Conservation (phyloP, 805 yeast species). For the Myxozyma vanderwaltii region DNA sequence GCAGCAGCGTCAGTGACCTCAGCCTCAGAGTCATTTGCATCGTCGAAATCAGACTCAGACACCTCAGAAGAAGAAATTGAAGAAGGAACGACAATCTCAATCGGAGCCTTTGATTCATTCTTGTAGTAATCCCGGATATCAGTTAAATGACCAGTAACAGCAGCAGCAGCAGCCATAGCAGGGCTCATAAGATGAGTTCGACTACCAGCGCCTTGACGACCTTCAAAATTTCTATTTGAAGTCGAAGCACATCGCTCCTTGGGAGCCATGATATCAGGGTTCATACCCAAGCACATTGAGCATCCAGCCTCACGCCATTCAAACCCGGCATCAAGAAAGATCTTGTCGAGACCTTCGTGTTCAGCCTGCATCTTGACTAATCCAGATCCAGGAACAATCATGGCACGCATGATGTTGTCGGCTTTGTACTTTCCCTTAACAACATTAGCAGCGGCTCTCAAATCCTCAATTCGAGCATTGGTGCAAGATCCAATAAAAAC, state of each 20-base stretch:
- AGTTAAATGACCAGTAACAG: constrained; percentile 82
- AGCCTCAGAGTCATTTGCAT: constrained; percentile 58
- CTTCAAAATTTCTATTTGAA: constrained; percentile 97
- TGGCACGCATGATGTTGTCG: constrained; percentile 71
- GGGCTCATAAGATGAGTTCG: constrained; percentile 98
- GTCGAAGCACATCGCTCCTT: constrained; percentile 98
- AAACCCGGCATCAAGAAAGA: constrained; percentile 89
- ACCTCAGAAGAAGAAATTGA: constrained; percentile 43
- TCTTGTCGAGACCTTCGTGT: constrained; percentile 87
- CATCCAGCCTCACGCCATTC: constrained; percentile 99
- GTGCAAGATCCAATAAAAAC: constrained; percentile 98
- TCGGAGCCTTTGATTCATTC: constrained; percentile 60
- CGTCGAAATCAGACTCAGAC: constrained; percentile 42
- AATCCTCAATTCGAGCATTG: constrained; percentile 94
- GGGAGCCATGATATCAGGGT: constrained; percentile 94
- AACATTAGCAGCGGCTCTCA: constrained; percentile 91
- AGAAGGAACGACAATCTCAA: constrained; percentile 46
- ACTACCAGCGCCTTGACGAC: constrained; percentile 96
- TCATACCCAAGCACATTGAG: constrained; percentile 99
- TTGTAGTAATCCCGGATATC: constrained; percentile 81
- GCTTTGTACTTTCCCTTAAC: constrained; percentile 90
- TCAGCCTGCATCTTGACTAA: constrained; percentile 92
- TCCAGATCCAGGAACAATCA: constrained; percentile 98
- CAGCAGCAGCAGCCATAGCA: constrained; percentile 99
- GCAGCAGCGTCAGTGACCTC: constrained; percentile 57